Evolutionary conservation across 345 rosid genomes (phyloP).

Genomic region (Populus davidiana): DNA sequence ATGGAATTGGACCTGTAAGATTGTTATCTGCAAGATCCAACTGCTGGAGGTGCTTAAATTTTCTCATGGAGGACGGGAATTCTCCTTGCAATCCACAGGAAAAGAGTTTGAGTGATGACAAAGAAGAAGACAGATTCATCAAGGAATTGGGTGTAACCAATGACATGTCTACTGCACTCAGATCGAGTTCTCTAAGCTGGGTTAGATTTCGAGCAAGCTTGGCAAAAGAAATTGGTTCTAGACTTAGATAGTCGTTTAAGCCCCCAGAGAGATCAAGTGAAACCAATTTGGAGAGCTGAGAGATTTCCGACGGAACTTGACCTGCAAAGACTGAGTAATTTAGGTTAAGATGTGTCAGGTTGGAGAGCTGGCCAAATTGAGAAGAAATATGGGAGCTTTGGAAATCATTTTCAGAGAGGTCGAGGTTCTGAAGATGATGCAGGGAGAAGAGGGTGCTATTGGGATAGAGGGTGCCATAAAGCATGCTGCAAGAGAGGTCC

Average conservation of each 20-base stretch:
- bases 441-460: slow-evolving; percentile 26
- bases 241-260: too few relatives aligned
- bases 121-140: too few relatives aligned
- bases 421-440: slow-evolving; percentile 16
- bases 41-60: background rate
- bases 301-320: too few relatives aligned
- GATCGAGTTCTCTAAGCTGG: accelerated
- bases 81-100: too few relatives aligned
- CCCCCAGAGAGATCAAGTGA: background rate
- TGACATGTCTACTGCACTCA: accelerated
- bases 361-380: background rate
- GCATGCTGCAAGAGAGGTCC: too few relatives aligned
- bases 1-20: background rate
- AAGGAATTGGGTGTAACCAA: too few relatives aligned
- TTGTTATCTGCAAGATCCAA: background rate
- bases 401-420: slow-evolving; percentile 30
- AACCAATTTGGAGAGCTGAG: background rate
- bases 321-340: too few relatives aligned
- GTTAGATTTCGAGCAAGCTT: too few relatives aligned
- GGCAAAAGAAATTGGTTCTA: background rate
- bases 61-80: too few relatives aligned
- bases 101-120: too few relatives aligned
- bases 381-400: background rate
- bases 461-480: background rate
- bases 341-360: background rate